phyloP scores from a whole-genome alignment of 2,329 filamentous ascomycete species.

The Fusarium mangiferae region DNA sequence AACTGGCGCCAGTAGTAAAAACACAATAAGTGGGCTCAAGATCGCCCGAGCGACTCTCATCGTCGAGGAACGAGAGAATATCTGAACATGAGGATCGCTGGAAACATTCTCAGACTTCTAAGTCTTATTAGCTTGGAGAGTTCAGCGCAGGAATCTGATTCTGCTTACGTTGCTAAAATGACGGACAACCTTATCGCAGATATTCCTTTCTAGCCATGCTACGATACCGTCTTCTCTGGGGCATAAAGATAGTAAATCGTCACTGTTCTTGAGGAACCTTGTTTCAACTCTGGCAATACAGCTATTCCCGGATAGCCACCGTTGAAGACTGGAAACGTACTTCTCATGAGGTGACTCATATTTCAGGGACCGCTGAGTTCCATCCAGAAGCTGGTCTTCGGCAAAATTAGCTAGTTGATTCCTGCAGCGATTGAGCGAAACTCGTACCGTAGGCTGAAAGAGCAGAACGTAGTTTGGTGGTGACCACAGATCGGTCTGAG shows the following conservation, averaged over 20 bases:
- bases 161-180: too few species aligned
- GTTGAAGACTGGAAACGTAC: too few species aligned
- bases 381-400: too few species aligned
- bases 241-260: background rate
- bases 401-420: too few species aligned
- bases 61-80: background rate
- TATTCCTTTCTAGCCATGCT: background rate
- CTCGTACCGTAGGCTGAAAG: too few species aligned
- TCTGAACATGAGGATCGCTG: background rate
- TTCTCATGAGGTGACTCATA: too few species aligned
- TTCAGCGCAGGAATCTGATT: too few species aligned
- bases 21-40: background rate
- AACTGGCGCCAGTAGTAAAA: background rate
- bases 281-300: background rate
- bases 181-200: background rate
- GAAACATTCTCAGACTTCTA: background rate
- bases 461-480: too few species aligned
- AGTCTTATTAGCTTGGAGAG: too few species aligned
- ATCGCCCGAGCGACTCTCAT: background rate
- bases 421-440: too few species aligned
- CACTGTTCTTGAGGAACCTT: background rate
- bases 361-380: too few species aligned
- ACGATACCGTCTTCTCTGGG: background rate
- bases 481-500: too few species aligned
- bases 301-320: rapidly evolving